These are phyloP conservation scores for Gaertneriomyces semiglobifer DNA, from an alignment of 192 early-diverging fungal genomes.

Conservation along the genomic window DNA sequence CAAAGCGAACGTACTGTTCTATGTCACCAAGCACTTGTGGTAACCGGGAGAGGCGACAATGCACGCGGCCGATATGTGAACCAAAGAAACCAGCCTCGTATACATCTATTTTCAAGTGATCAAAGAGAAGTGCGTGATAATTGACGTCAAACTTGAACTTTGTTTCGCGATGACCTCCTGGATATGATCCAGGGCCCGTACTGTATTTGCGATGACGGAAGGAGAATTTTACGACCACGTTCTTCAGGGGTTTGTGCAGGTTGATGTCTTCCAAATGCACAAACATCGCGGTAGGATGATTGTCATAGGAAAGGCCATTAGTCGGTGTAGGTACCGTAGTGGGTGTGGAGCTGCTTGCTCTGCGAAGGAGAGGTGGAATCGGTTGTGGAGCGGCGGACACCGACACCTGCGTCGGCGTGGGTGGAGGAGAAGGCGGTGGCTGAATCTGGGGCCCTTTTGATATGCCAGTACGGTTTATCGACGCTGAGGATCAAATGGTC, in stretches of 20 bases:
- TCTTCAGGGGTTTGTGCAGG: slow-evolving; percentile 16
- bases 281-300: slow-evolving; percentile 22
- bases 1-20: slow-evolving; percentile 17
- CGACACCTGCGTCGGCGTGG: not conserved
- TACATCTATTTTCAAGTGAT: slow-evolving; percentile 34
- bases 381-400: not conserved
- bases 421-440: not conserved
- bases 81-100: slow-evolving; percentile 27
- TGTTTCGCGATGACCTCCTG: slow-evolving; percentile 17
- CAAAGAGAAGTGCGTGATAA: slow-evolving; percentile 39
- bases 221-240: slow-evolving; percentile 19
- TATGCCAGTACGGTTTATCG: not conserved
- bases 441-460: not conserved
- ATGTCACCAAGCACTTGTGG: slow-evolving; percentile 26
- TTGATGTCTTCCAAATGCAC: slow-evolving; percentile 34
- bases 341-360: not conserved
- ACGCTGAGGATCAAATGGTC: slow-evolving; percentile 2
- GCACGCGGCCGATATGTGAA: slow-evolving; percentile 29
- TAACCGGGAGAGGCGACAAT: slow-evolving; percentile 29
- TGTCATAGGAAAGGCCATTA: slow-evolving; percentile 27
- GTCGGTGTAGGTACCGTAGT: slow-evolving; percentile 14
- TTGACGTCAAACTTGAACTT: slow-evolving; percentile 27
- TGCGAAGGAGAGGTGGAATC: not conserved
- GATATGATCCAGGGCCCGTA: slow-evolving; percentile 9
- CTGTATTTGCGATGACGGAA: slow-evolving; percentile 30